These are phyloP conservation scores for Lipomyces japonicus DNA, from an alignment of 805 yeast species.

Conservation along the genomic window DNA sequence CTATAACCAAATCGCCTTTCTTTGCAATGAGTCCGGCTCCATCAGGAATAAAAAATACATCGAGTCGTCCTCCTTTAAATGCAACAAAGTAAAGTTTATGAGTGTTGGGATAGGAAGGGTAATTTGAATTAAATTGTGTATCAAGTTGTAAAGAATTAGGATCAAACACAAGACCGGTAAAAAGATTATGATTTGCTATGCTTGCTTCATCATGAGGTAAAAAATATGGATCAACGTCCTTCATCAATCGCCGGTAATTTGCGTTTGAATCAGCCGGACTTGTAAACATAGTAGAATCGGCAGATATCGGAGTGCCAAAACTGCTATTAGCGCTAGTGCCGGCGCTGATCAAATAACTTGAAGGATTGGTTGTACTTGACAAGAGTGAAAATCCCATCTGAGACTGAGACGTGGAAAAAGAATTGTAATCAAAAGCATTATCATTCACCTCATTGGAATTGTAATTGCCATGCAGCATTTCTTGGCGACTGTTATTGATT, in stretches of 20 bases:
- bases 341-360: too few relatives aligned
- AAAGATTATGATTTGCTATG: neutral
- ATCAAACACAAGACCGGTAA: neutral
- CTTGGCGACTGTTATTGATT: too few relatives aligned
- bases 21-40: constrained; percentile 39
- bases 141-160: too few relatives aligned
- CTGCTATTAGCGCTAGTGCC: too few relatives aligned
- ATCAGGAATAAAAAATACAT: constrained; percentile 64
- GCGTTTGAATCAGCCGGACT: constrained; percentile 15
- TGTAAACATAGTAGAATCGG: too few relatives aligned
- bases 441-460: too few relatives aligned
- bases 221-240: constrained; percentile 24
- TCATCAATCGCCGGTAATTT: constrained; percentile 3
- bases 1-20: constrained; percentile 68
- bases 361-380: too few relatives aligned
- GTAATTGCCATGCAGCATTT: too few relatives aligned
- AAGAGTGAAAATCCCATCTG: too few relatives aligned
- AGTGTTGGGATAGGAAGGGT: neutral
- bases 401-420: too few relatives aligned
- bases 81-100: constrained; percentile 56
- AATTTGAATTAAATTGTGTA: neutral
- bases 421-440: too few relatives aligned
- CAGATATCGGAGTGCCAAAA: too few relatives aligned
- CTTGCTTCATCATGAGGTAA: neutral
- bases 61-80: constrained; percentile 76